Base-by-base conservation (phyloP, 2,329 filamentous ascomycete genomes). In the Chrysosphaeria jannelii region DNA sequence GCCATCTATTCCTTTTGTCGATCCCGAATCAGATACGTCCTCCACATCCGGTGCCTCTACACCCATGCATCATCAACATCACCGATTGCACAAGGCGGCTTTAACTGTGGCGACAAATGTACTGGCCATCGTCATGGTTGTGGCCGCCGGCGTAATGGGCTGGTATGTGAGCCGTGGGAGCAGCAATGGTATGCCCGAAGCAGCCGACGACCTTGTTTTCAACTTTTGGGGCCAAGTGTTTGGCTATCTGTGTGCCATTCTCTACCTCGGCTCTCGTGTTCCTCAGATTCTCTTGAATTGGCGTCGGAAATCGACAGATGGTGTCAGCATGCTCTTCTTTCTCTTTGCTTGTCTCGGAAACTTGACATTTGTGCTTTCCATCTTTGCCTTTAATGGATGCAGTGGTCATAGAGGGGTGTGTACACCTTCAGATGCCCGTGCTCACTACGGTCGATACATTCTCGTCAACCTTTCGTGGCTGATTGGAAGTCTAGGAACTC, bases 341-440 rank as follows among this genome's bases (percentile, higher is more conserved):
- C 51, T 93, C 12, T 93, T 97, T 40, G 85, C 85, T 4, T 93
- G 81, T 39, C 61, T 93, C 5, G 85, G 85, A 3, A 97, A 97
- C 41, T 43, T 90, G 32, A 91, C 79, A 0, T 93, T 88, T 37
- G 79, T 91, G 10, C 49, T 90, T 18, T 79, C 69, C 18, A 93
- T 97, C 34, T 56, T 93, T 31, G 79, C 78, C 1, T 93, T 78
- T 37, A 74, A 79, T 17, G 24, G 21, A 6, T 40, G 39, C 14
- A 38, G 38, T 13, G 34, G 45, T 32, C 28, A 36, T 23, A 11
- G 34, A 30, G 13, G 36, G 41, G 7, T 5, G 9, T 90, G 79
- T 45, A 41, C 40, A 13, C 46, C 52, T 0, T 71, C 65, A 0
- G 75, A 89, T 43, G 58, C 59, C 1, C 39, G 41, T 8, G 45